Evolutionary conservation across 1,139 yeast species (phyloP).

Genomic region (Pichia sp.): DNA sequence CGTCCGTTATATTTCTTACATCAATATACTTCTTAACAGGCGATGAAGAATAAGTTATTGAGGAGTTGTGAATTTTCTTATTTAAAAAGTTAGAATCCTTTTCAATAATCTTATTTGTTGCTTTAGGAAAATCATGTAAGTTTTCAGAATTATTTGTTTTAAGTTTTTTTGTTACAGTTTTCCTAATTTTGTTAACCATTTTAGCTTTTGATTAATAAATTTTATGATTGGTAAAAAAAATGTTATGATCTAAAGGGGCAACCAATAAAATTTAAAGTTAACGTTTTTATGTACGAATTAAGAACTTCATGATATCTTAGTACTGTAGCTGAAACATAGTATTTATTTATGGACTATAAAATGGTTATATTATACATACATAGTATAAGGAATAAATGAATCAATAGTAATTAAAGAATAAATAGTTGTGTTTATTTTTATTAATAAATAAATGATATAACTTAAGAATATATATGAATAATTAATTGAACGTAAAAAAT

Average conservation of each 20-base stretch:
- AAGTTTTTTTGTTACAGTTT: background rate
- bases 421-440: background rate
- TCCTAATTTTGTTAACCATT: background rate
- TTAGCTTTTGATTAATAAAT: background rate
- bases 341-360: background rate
- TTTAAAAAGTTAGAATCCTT: background rate
- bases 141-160: background rate
- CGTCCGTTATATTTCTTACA: background rate
- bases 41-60: constrained; percentile 2
- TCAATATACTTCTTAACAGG: constrained; percentile 1
- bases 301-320: background rate
- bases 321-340: background rate
- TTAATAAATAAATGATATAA: background rate
- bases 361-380: background rate
- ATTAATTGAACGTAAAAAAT: background rate
- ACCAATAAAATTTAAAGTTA: background rate
- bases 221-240: background rate
- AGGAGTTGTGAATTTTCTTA: background rate
- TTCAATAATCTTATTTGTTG: background rate
- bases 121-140: background rate
- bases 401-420: constrained; percentile 1
- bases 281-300: background rate
- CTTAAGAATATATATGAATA: background rate
- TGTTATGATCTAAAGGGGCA: background rate
- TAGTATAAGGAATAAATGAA: background rate